Evolutionary conservation across 2,329 filamentous ascomycete genomes (phyloP).

Genomic region (Hyphodiscus sp.): DNA sequence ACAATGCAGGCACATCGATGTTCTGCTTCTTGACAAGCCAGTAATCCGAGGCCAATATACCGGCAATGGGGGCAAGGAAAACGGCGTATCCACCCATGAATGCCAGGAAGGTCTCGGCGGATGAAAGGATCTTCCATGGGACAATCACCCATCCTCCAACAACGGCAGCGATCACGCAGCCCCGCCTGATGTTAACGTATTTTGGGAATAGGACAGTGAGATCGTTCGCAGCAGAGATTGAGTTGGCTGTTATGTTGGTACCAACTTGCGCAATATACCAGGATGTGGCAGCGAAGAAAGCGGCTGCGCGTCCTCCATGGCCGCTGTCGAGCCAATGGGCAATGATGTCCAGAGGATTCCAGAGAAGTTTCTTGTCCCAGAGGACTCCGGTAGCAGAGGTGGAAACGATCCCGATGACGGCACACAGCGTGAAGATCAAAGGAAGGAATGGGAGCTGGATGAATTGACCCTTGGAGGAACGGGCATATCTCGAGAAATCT

Average conservation of each 20-base stretch:
- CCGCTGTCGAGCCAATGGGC: slow-evolving; percentile 38
- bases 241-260: slow-evolving; percentile 52
- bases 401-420: slow-evolving; percentile 46
- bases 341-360: slow-evolving; percentile 43
- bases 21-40: slow-evolving; percentile 42
- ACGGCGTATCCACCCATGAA: slow-evolving; percentile 63
- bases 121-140: slow-evolving; percentile 59
- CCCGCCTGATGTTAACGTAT: slow-evolving; percentile 50
- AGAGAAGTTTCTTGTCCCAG: slow-evolving; percentile 41
- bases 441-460: slow-evolving; percentile 34
- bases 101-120: slow-evolving; percentile 50
- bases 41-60: slow-evolving; percentile 51
- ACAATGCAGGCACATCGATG: slow-evolving; percentile 34
- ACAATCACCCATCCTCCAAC: slow-evolving; percentile 52
- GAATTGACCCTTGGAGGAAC: slow-evolving; percentile 27
- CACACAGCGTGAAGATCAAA: slow-evolving; percentile 26
- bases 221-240: slow-evolving; percentile 48
- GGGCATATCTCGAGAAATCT: slow-evolving; percentile 31
- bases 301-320: slow-evolving; percentile 35
- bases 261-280: slow-evolving; percentile 50
- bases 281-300: slow-evolving; percentile 47
- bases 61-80: slow-evolving; percentile 54
- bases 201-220: slow-evolving; percentile 47
- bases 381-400: slow-evolving; percentile 47
- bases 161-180: slow-evolving; percentile 47